phyloP scores from a whole-genome alignment of 164 flowering plant genomes.

The Pachysandra terminalis region DNA sequence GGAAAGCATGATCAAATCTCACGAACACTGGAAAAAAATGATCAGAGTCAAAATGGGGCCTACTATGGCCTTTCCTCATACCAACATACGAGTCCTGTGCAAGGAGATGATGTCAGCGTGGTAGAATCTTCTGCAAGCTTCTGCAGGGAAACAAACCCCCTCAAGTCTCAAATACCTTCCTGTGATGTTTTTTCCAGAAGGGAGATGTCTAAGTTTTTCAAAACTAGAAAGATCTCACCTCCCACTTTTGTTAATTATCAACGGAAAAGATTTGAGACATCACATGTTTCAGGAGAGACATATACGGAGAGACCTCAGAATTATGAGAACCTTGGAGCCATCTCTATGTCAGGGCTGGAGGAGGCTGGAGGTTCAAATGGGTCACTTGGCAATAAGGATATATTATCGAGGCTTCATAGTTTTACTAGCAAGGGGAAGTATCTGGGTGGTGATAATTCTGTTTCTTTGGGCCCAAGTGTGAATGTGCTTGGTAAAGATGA shows the following conservation, averaged over 20 bases:
- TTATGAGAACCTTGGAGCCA: constrained; percentile 10
- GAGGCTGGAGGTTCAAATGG: constrained; percentile 36
- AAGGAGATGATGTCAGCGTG: constrained; percentile 15
- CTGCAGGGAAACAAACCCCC: constrained; percentile 44
- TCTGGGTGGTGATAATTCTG: constrained; percentile 14
- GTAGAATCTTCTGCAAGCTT: constrained; percentile 20
- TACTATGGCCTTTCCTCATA: constrained; percentile 15
- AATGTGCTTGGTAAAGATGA: constrained; percentile 22
- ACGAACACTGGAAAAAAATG: constrained; percentile 11
- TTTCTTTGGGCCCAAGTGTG: constrained; percentile 23
- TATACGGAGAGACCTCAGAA: constrained; percentile 16
- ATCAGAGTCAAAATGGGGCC: constrained; percentile 21
- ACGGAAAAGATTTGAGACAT: constrained; percentile 29
- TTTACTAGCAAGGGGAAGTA: constrained; percentile 18
- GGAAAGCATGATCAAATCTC: constrained; percentile 17
- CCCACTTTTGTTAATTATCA: constrained; percentile 33
- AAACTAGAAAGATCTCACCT: constrained; percentile 50
- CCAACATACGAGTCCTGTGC: constrained; percentile 13
- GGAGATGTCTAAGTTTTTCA: constrained; percentile 67
- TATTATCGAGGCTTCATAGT: constrained; percentile 16
- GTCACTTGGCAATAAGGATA: constrained; percentile 12
- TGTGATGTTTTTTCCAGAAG: constrained; percentile 66
- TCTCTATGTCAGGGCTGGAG: constrained; percentile 13
- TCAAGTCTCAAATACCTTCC: constrained; percentile 75
- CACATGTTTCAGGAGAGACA: constrained; percentile 29